phyloP scores from a whole-genome alignment of 257 asterid species.

The Solanum pennellii region DNA sequence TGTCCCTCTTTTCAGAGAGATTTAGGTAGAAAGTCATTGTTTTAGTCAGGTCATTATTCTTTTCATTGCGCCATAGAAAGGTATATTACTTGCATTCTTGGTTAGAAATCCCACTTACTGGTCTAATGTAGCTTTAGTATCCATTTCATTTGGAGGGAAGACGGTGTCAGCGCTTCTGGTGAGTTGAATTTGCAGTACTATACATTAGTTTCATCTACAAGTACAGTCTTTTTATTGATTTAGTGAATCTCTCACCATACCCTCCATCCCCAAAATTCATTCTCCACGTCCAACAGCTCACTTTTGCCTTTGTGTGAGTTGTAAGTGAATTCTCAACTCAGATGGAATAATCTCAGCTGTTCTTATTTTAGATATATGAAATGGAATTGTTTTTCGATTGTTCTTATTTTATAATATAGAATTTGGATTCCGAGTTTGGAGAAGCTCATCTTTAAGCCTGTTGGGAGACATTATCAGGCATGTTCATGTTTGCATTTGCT shows the following conservation, averaged over 20 bases:
- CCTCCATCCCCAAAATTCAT: not conserved
- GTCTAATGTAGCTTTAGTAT: not conserved
- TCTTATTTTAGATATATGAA: not conserved
- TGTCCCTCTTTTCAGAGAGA: not conserved
- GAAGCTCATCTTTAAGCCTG: not conserved
- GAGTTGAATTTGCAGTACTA: not conserved
- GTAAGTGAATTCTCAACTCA: not conserved
- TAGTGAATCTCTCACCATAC: not conserved
- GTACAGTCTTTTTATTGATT: not conserved
- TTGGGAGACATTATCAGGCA: not conserved
- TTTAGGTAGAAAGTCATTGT: not conserved
- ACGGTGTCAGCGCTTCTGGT: not conserved
- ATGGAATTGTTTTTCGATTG: not conserved
- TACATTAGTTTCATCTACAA: not conserved
- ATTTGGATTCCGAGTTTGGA: not conserved
- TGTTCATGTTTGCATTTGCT: not conserved
- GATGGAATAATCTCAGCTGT: not conserved
- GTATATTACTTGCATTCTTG: not conserved
- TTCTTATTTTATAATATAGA: not conserved
- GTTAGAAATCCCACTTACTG: not conserved
- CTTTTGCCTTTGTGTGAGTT: not conserved
- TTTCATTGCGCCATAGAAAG: not conserved
- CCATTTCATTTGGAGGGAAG: not conserved
- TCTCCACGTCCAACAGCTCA: not conserved
- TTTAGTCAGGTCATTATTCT: not conserved